Conservation (phyloP, 1,139 yeast genomes). For the Hansenula lynferdii region DNA sequence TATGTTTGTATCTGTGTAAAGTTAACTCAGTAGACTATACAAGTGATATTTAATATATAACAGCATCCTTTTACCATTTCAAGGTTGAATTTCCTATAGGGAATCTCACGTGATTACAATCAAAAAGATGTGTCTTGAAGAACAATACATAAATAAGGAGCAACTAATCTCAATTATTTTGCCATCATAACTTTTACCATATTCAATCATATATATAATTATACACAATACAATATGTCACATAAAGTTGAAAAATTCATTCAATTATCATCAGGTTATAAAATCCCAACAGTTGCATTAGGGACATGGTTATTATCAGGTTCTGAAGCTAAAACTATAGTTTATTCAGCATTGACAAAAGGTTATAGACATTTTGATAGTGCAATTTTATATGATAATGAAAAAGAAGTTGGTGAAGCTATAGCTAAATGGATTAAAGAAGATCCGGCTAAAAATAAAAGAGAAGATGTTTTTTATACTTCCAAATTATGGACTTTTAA, state of each 20-base stretch:
- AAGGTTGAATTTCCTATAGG: too few relatives aligned
- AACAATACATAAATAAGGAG: too few relatives aligned
- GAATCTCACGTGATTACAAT: too few relatives aligned
- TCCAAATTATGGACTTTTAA: constrained; percentile 60
- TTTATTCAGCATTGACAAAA: constrained; percentile 45
- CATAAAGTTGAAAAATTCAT: constrained; percentile 8
- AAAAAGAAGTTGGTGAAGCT: constrained; percentile 46
- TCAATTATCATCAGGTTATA: constrained; percentile 35
- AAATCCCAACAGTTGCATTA: constrained; percentile 53
- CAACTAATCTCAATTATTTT: too few relatives aligned
- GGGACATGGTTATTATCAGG: constrained; percentile 51
- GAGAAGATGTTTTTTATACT: constrained; percentile 66
- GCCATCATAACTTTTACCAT: too few relatives aligned
- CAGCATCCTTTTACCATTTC: too few relatives aligned
- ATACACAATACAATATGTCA: constrained; percentile 1
- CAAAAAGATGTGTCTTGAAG: too few relatives aligned
- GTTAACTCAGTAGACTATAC: too few relatives aligned
- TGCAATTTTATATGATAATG: constrained; percentile 56
- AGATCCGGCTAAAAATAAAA: constrained; percentile 36
- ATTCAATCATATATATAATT: too few relatives aligned
- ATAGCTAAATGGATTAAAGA: constrained; percentile 49
- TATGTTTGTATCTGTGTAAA: too few relatives aligned
- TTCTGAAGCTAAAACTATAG: constrained; percentile 35
- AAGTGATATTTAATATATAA: too few relatives aligned
- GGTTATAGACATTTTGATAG: constrained; percentile 75